Evolutionary conservation across 2,329 filamentous ascomycete species (phyloP).

Genomic region (Nemania sp.): DNA sequence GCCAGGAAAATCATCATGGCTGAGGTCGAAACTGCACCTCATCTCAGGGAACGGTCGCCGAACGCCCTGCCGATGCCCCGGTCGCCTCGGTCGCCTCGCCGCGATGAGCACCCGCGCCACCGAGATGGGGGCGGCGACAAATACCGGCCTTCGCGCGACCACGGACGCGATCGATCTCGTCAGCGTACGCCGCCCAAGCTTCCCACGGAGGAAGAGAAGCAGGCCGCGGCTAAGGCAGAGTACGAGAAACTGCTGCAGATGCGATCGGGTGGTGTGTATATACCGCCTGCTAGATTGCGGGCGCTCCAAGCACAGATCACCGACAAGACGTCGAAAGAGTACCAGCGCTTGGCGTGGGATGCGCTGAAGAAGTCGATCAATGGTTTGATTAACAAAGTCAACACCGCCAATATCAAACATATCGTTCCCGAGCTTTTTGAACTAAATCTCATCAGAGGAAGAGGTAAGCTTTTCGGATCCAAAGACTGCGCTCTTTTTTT

Average conservation of each 20-base stretch:
- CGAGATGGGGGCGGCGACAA: slow-evolving; percentile 58
- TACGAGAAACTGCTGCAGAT: slow-evolving; percentile 92
- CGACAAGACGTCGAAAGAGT: slow-evolving; percentile 95
- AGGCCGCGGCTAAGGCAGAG: slow-evolving; percentile 88
- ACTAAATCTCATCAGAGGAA: slow-evolving; percentile 91
- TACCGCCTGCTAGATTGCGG: slow-evolving; percentile 89
- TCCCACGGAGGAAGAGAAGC: slow-evolving; percentile 83
- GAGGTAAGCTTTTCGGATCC: slow-evolving; percentile 63
- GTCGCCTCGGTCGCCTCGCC: slow-evolving; percentile 52
- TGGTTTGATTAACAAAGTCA: slow-evolving; percentile 98
- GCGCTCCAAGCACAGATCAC: slow-evolving; percentile 97
- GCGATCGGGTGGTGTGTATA: slow-evolving; percentile 95
- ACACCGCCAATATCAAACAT: slow-evolving; percentile 96
- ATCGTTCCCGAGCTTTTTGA: slow-evolving; percentile 96
- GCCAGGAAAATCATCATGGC: slow-evolving; percentile 53
- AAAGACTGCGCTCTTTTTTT: not conserved
- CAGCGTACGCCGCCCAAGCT: slow-evolving; percentile 50
- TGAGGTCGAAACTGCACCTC: slow-evolving; percentile 58
- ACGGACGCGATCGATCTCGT: slow-evolving; percentile 39
- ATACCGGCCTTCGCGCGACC: slow-evolving; percentile 59
- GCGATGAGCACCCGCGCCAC: slow-evolving; percentile 49
- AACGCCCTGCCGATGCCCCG: slow-evolving; percentile 43
- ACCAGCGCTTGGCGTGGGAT: slow-evolving; percentile 99
- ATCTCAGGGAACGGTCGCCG: slow-evolving; percentile 47
- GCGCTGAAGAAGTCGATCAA: slow-evolving; percentile 99